phyloP scores from a whole-genome alignment of 2,329 filamentous ascomycete genomes.

The Trichoderma asperellum region DNA sequence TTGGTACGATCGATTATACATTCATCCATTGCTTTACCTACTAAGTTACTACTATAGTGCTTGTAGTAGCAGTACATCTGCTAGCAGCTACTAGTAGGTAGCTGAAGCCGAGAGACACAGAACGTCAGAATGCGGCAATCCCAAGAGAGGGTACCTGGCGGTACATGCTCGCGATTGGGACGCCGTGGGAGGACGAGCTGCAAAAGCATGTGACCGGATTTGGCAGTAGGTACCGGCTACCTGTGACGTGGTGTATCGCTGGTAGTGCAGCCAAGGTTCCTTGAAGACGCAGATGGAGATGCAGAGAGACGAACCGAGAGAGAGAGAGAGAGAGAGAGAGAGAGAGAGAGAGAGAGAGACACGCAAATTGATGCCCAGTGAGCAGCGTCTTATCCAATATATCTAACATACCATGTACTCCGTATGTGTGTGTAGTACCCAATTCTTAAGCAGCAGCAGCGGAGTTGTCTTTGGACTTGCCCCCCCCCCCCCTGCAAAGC shows the following conservation, averaged over 20 bases:
- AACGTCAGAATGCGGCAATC: background rate
- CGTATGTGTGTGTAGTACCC: too few relatives aligned
- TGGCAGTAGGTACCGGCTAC: background rate
- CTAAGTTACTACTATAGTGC: too few relatives aligned
- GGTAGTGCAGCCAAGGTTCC: background rate
- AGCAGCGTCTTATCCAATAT: background rate
- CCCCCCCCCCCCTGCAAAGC: background rate
- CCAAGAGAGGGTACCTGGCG: background rate
- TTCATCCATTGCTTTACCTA: background rate
- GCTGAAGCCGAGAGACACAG: background rate
- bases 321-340: too few relatives aligned
- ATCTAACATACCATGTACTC: background rate
- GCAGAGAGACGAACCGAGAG: too few relatives aligned
- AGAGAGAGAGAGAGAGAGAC: too few relatives aligned
- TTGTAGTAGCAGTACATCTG: background rate
- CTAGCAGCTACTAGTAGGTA: background rate
- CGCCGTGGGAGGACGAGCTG: background rate
- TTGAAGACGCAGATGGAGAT: background rate
- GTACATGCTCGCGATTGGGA: background rate
- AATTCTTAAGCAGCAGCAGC: background rate
- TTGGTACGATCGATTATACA: background rate
- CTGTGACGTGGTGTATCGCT: background rate
- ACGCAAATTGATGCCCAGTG: background rate
- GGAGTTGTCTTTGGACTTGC: background rate
- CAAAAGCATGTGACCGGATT: slow-evolving; percentile 10